A percentile compares a stretch with the other conserved stretches of the same genome.
Conservation (phyloP, 805 yeast genomes). For the Torulaspora franciscae region DNA sequence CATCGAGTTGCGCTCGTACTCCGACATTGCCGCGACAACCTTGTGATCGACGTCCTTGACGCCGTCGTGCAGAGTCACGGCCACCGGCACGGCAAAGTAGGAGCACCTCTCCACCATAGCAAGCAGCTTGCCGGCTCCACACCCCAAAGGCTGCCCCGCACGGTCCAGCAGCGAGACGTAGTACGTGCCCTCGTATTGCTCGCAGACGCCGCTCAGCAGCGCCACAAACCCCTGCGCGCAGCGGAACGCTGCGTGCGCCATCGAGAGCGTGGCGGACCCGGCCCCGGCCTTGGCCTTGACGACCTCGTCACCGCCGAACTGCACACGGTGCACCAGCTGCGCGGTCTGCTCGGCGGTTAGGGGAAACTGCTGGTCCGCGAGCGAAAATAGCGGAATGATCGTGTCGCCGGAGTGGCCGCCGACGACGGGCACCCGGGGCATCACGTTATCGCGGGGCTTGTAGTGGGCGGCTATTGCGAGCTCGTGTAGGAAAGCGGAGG, state of each 20-base stretch:
- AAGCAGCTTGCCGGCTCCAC: conserved; percentile 22
- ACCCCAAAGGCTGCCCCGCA: conserved; percentile 41
- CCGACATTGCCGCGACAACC: conserved; percentile 46
- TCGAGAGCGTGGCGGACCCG: conserved; percentile 91
- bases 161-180: conserved; percentile 47
- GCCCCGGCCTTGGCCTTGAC: conserved; percentile 92
- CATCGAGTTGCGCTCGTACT: conserved; percentile 45
- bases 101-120: conserved; percentile 24
- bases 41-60: conserved; percentile 51
- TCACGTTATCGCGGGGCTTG: conserved; percentile 45
- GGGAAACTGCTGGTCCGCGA: conserved; percentile 23
- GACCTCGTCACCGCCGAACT: conserved; percentile 95
- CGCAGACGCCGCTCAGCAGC: conserved; percentile 33
- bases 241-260: conserved; percentile 91
- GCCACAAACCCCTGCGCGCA: conserved; percentile 52
- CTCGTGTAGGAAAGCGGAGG: conserved; percentile 70
- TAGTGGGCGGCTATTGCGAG: conserved; percentile 30
- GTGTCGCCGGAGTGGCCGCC: conserved; percentile 97
- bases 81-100: conserved; percentile 62
- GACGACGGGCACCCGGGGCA: conserved; percentile 59
- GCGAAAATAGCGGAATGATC: conserved; percentile 78
- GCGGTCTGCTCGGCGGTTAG: conserved; percentile 40
- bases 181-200: conserved; percentile 46
- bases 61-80: conserved; percentile 47
- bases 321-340: conserved; percentile 79